A percentile compares a stretch with the other conserved stretches of the same genome.
Conservation (phyloP, 768 basidiomycete genomes). For the Cystobasidiopsis lactophilus region DNA sequence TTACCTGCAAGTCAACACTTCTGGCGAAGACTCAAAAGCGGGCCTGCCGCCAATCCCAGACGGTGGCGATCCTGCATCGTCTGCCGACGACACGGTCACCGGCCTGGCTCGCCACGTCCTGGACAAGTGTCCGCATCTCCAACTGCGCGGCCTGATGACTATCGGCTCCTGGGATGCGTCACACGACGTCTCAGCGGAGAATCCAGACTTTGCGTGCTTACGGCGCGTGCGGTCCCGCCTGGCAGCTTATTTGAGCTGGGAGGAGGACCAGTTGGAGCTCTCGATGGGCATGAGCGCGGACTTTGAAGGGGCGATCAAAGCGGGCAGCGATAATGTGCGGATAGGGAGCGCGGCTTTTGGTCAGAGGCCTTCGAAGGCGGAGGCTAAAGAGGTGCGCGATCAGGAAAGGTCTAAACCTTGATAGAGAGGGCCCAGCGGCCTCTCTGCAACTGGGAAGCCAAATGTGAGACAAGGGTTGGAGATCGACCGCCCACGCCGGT, state of each 20-base stretch:
- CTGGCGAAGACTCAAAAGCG: conserved; percentile 73
- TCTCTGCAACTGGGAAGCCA: too few species aligned
- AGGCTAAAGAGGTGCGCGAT: conserved; percentile 9
- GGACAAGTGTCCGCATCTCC: conserved; percentile 46
- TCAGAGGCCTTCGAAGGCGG: conserved; percentile 9
- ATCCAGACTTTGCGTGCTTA: conserved; percentile 48
- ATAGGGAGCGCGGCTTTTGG: conserved; percentile 8
- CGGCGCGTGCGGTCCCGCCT: conserved; percentile 4
- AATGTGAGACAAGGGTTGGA: too few species aligned
- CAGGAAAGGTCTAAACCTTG: background rate
- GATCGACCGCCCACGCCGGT: too few species aligned
- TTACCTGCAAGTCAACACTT: conserved; percentile 85
- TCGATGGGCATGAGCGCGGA: conserved; percentile 94
- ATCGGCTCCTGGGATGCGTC: conserved; percentile 69
- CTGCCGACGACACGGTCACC: conserved; percentile 9
- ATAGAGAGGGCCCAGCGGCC: too few species aligned
- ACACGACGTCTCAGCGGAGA: conserved; percentile 31
- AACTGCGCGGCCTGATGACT: conserved; percentile 78
- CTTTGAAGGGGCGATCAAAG: conserved; percentile 61
- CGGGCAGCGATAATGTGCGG: conserved; percentile 46
- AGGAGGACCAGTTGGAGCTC: conserved; percentile 23
- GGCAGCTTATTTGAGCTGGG: background rate
- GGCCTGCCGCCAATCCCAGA: conserved; percentile 54
- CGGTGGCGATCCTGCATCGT: conserved; percentile 8
- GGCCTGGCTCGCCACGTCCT: conserved; percentile 51